These are phyloP conservation scores for Pholiota conissans DNA, from an alignment of 768 basidiomycete genomes.

Conservation along the genomic window DNA sequence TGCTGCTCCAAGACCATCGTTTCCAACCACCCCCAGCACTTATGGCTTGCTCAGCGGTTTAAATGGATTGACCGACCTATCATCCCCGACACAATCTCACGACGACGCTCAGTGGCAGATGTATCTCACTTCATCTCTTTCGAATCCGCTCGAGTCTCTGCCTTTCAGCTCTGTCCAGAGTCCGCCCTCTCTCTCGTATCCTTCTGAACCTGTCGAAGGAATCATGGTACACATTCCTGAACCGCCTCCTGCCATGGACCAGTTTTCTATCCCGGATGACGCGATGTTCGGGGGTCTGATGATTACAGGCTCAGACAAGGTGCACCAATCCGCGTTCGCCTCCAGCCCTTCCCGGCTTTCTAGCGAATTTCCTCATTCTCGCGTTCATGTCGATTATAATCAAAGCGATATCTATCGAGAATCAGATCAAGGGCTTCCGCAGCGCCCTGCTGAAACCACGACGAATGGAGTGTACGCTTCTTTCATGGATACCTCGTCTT, in stretches of 20 bases:
- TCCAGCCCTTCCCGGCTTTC: neutral
- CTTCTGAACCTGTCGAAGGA: neutral
- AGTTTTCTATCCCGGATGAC: neutral
- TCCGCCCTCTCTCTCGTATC: neutral
- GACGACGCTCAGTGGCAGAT: constrained; percentile 22
- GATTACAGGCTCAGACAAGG: neutral
- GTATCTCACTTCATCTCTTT: constrained; percentile 20
- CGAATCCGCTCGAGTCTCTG: constrained; percentile 17
- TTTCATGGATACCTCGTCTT: neutral
- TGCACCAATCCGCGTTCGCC: neutral
- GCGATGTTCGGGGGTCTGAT: neutral
- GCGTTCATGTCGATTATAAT: neutral
- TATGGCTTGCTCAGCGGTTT: neutral
- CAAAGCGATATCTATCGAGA: neutral
- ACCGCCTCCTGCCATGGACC: neutral
- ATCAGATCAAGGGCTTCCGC: neutral
- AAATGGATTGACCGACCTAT: neutral
- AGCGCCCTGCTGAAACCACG: neutral
- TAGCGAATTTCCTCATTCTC: neutral
- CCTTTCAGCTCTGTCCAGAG: constrained; percentile 3
- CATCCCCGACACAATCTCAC: constrained; percentile 6
- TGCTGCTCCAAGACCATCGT: neutral
- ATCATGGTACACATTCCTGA: neutral
- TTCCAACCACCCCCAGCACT: neutral
- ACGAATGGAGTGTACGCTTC: constrained; percentile 4